These are phyloP conservation scores for Capsicum baccatum DNA, from an alignment of 257 asterid genomes.

Conservation along the genomic window DNA sequence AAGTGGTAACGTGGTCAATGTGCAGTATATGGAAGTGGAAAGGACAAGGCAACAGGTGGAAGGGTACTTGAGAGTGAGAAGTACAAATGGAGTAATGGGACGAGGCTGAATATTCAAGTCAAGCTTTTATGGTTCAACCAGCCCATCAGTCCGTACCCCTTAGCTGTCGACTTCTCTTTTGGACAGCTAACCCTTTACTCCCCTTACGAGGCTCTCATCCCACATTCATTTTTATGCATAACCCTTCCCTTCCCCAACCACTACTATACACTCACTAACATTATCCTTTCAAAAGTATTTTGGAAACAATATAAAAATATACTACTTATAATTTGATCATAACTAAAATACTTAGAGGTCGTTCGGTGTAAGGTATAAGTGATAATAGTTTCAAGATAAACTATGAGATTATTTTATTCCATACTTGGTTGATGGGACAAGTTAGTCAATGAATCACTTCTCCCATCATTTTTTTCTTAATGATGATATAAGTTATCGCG, in stretches of 20 bases:
- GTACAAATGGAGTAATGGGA: slow-evolving; percentile 23
- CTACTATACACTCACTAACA: neutral
- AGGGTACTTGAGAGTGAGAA: neutral
- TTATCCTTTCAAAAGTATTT: neutral
- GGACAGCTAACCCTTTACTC: slow-evolving; percentile 44
- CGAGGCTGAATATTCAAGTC: neutral
- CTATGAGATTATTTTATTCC: too few species aligned
- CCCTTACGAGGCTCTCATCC: slow-evolving; percentile 36
- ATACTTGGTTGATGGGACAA: too few species aligned
- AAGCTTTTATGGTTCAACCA: slow-evolving; percentile 37
- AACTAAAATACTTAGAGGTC: too few species aligned
- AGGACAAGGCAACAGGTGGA: slow-evolving; percentile 22
- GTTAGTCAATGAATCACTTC: too few species aligned
- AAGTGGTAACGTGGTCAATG: neutral
- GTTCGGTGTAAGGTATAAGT: too few species aligned
- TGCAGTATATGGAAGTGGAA: neutral
- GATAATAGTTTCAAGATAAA: too few species aligned
- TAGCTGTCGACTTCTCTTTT: slow-evolving; percentile 52
- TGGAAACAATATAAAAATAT: too few species aligned
- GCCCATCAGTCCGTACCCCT: slow-evolving; percentile 58
- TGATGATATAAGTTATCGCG: too few species aligned
- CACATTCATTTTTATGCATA: neutral
- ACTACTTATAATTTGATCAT: too few species aligned
- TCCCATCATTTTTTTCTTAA: too few species aligned
- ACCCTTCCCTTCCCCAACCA: neutral